Percentiles rank a stretch among this genome's conserved stretches.
phyloP scores from a whole-genome alignment of 2,329 filamentous ascomycete genomes.

The Colletotrichum agaves region DNA sequence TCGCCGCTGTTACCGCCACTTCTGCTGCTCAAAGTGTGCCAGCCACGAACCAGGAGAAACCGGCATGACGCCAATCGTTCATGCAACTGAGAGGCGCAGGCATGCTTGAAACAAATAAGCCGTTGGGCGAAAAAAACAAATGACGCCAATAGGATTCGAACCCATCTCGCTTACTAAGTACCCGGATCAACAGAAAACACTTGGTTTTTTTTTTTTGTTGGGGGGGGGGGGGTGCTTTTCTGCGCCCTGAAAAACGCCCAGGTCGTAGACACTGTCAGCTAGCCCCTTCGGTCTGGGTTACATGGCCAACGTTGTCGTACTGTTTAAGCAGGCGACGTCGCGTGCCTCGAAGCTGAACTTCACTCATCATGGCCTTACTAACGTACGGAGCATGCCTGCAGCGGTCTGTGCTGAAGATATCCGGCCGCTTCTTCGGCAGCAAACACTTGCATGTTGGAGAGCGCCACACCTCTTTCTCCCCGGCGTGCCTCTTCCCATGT shows the following conservation, averaged over 20 bases:
- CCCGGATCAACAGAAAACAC: too few relatives aligned
- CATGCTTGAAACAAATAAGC: constrained; percentile 36
- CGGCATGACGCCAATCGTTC: constrained; percentile 23
- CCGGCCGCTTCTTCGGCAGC: constrained; percentile 5
- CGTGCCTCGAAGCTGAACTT: not conserved
- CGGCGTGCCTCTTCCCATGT: not conserved
- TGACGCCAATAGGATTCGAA: too few relatives aligned
- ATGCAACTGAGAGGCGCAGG: constrained; percentile 32
- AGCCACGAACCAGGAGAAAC: constrained; percentile 22
- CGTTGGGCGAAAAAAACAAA: too few relatives aligned
- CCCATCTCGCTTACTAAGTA: too few relatives aligned
- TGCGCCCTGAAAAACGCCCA: too few relatives aligned
- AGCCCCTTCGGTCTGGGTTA: not conserved
- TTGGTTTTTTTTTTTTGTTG: too few relatives aligned
- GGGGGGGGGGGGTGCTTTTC: too few relatives aligned
- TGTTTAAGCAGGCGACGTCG: not conserved
- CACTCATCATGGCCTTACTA: constrained; percentile 1
- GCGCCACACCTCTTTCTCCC: not conserved
- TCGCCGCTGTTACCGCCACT: not conserved
- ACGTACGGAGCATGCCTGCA: constrained; percentile 2
- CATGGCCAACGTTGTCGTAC: not conserved
- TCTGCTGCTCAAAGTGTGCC: constrained; percentile 16
- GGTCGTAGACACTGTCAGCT: not conserved
- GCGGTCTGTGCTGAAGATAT: constrained; percentile 15
- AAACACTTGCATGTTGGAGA: constrained; percentile 17